Conservation (phyloP, 2,329 filamentous ascomycete species). For the Talaromyces islandicus region DNA sequence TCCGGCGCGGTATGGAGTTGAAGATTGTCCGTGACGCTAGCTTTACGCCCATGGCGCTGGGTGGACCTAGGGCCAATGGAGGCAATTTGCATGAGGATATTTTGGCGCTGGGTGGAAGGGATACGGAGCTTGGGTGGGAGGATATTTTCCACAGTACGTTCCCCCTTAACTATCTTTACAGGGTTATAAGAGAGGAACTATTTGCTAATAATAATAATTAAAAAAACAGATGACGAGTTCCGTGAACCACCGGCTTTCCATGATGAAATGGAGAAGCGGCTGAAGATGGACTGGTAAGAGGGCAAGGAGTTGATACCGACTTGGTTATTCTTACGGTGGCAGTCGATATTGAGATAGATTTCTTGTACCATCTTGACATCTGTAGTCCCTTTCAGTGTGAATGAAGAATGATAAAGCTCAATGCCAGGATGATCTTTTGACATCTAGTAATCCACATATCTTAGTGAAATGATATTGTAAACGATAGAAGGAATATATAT, state of each 20-base stretch:
- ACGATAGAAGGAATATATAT: not conserved
- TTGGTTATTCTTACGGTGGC: not conserved
- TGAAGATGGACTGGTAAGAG: slow-evolving; percentile 62
- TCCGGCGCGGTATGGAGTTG: slow-evolving; percentile 90
- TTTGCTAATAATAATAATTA: too few species aligned
- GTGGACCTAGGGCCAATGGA: slow-evolving; percentile 42
- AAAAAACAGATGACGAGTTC: slow-evolving; percentile 57
- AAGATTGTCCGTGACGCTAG: slow-evolving; percentile 70
- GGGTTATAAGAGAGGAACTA: too few species aligned
- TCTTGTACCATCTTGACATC: not conserved
- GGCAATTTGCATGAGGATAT: slow-evolving; percentile 84
- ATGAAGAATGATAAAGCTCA: not conserved
- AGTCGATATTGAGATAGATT: not conserved
- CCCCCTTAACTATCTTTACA: slow-evolving; percentile 8
- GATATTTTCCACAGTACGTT: slow-evolving; percentile 75
- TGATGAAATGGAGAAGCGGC: slow-evolving; percentile 87
- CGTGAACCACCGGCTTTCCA: slow-evolving; percentile 69
- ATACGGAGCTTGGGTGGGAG: slow-evolving; percentile 80
- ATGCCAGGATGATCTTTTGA: not conserved
- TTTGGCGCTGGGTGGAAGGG: slow-evolving; percentile 60
- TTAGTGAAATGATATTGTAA: not conserved
- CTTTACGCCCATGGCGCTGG: slow-evolving; percentile 69
- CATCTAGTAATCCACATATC: not conserved
- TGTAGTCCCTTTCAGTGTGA: not conserved
- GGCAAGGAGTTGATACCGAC: not conserved